phyloP scores from a whole-genome alignment of 148 eudicot genomes.

The Mesembryanthemum crystallinum region DNA sequence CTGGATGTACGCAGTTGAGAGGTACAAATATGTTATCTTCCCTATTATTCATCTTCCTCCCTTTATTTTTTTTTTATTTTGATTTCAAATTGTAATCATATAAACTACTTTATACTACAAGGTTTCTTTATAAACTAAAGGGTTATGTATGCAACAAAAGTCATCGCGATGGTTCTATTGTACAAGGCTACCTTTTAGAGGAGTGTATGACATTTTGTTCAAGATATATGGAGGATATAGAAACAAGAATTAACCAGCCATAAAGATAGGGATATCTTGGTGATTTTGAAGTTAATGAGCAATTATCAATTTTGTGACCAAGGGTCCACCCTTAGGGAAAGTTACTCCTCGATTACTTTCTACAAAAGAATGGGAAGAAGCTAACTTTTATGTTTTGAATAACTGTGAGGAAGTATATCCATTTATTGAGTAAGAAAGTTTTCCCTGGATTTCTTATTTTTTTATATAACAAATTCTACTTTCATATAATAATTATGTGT shows the following conservation, averaged over 20 bases:
- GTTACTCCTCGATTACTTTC: too few relatives aligned
- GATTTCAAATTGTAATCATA: background rate
- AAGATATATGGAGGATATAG: constrained; percentile 2
- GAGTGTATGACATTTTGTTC: constrained; percentile 16
- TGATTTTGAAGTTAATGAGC: too few relatives aligned
- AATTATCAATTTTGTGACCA: too few relatives aligned
- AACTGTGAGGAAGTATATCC: too few relatives aligned
- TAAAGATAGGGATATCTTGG: constrained; percentile 3
- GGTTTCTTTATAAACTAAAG: constrained; percentile 6
- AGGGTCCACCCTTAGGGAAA: too few relatives aligned
- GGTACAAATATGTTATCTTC: background rate
- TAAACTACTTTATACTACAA: background rate
- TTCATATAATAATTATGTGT: too few relatives aligned
- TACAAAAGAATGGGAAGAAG: too few relatives aligned
- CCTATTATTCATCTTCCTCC: too few relatives aligned
- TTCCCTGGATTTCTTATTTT: too few relatives aligned
- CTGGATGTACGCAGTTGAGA: constrained; percentile 26
- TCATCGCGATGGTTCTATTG: constrained; percentile 15
- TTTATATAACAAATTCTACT: too few relatives aligned
- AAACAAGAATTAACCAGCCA: background rate
- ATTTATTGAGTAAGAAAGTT: too few relatives aligned
- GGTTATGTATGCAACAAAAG: constrained; percentile 15
- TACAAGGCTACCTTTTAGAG: constrained; percentile 1
- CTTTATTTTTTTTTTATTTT: background rate
- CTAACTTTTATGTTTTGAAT: too few relatives aligned